Evolutionary conservation across 768 basidiomycete species (phyloP), one percentile per base, ranked within the genome.

Genomic region (Tricholoma saponaceum): DNA sequence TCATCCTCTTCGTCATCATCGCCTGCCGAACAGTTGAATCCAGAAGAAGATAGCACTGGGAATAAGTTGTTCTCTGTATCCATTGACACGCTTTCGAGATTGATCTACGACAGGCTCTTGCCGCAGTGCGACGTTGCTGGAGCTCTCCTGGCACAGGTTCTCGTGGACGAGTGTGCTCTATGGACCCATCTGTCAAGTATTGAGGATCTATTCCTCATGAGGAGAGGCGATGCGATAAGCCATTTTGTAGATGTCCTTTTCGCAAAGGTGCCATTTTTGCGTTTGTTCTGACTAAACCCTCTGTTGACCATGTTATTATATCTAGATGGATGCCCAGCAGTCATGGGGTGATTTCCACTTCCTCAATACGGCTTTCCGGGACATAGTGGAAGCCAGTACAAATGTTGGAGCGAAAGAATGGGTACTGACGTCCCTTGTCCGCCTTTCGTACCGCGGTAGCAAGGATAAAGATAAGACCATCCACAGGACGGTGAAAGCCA

Each of bases 281-380:
- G 41, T 28, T 18, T 28, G 20, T 23, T 23, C 18, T 18, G 13
- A 4, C 32, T n/a, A 25, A 51, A 55, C 26, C 22, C 51, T 56
- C 23, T 18, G 6, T 49, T 12, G 3, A 32, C 33, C 16, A 46
- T 18, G 12, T 35, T 50, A 23, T 51, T 16, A 44, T 44, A 3
- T 51, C 5, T 54, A 92, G 90, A 91, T 92, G 83, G 89, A 93
- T 61, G 74, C 74, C n/a, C 76, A 79, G 49, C 83, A 87, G 64
- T 65, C 73, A 33, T 94, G 91, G 91, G 78, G 72, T 47, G 92
- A 93, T 66, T 91, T 90, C 67, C 92, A 94, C 71, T 90, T 89
- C 70, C 68, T 93, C 55, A 93, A 93, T 64, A 86, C 83, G 26
- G 83, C 86, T 9, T 91, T 94, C 67, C 75, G 76, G 18, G 88